Evolutionary conservation across 2,329 filamentous ascomycete species (phyloP).

Genomic region (Elsinoe perseae): DNA sequence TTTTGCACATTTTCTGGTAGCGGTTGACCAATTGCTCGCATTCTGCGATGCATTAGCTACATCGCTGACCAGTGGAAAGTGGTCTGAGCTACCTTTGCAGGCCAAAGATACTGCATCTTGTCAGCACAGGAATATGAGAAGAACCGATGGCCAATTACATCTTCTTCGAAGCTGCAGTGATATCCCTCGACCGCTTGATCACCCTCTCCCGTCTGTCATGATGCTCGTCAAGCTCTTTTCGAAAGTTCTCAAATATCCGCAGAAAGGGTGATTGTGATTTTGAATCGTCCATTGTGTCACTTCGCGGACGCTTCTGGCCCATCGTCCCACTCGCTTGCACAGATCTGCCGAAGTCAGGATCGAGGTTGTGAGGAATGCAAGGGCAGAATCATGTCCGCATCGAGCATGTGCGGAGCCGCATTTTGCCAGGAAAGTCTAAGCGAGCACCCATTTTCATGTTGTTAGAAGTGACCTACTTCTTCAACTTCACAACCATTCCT

Average conservation of each 20-base stretch:
- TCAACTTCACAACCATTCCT: neutral
- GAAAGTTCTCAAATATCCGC: slow-evolving; percentile 77
- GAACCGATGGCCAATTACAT: slow-evolving; percentile 54
- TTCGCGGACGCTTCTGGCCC: slow-evolving; percentile 20
- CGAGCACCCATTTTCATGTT: neutral
- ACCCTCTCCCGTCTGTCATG: slow-evolving; percentile 86
- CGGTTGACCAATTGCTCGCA: slow-evolving; percentile 51
- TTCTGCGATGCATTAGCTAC: slow-evolving; percentile 38
- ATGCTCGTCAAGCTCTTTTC: slow-evolving; percentile 83
- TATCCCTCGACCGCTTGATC: slow-evolving; percentile 84
- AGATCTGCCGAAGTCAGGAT: neutral
- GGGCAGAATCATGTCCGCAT: neutral
- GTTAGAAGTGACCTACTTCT: too few species aligned
- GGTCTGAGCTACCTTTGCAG: slow-evolving; percentile 57
- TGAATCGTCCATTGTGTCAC: slow-evolving; percentile 19
- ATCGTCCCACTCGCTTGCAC: slow-evolving; percentile 3
- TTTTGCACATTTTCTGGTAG: slow-evolving; percentile 62
- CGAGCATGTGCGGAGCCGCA: neutral
- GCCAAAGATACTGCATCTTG: slow-evolving; percentile 60
- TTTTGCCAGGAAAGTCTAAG: neutral
- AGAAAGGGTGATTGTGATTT: slow-evolving; percentile 38
- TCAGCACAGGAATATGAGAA: slow-evolving; percentile 21
- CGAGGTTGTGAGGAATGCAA: slow-evolving; percentile 1
- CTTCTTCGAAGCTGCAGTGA: slow-evolving; percentile 93
- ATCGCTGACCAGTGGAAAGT: neutral